A percentile compares a stretch with the other conserved stretches of the same genome.
Evolutionary conservation across 768 basidiomycete species (phyloP).

Genomic region (Lentinula aciculospora): DNA sequence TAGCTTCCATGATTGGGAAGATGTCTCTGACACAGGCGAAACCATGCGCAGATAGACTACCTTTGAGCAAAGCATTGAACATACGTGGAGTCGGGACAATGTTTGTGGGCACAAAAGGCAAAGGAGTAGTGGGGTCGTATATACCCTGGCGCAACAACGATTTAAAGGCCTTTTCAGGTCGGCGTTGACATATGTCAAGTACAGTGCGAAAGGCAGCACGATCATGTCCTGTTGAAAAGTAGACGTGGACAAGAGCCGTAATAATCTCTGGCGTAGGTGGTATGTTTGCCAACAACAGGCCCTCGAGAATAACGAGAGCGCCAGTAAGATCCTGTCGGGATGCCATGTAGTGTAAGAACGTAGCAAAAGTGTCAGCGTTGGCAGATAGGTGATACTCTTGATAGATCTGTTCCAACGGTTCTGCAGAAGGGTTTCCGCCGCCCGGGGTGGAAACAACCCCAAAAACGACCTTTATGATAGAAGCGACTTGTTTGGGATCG

Average conservation of each 20-base stretch:
- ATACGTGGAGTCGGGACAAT: conserved; percentile 38
- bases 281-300: conserved; percentile 38
- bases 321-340: conserved; percentile 35
- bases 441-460: conserved; percentile 21
- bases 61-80: conserved; percentile 58
- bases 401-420: not conserved
- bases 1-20: conserved; percentile 49
- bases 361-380: conserved; percentile 55
- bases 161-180: conserved; percentile 13
- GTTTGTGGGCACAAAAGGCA: conserved; percentile 24
- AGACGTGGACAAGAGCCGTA: conserved; percentile 53
- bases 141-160: not conserved
- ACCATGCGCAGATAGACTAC: conserved; percentile 43
- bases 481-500: conserved; percentile 21
- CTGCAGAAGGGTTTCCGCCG: conserved; percentile 19
- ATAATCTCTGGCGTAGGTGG: conserved; percentile 39
- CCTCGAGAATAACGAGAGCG: conserved; percentile 39
- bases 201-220: conserved; percentile 49
- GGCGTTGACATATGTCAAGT: conserved; percentile 35
- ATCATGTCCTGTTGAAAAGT: conserved; percentile 39
- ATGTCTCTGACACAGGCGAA: conserved; percentile 40
- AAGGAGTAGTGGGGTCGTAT: conserved; percentile 21
- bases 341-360: conserved; percentile 54
- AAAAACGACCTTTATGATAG: conserved; percentile 18
- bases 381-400: conserved; percentile 26